Percentiles rank a stretch among this genome's conserved stretches.
phyloP scores from a whole-genome alignment of 371 early-diverging fungal species.

The Mucor piriformis region DNA sequence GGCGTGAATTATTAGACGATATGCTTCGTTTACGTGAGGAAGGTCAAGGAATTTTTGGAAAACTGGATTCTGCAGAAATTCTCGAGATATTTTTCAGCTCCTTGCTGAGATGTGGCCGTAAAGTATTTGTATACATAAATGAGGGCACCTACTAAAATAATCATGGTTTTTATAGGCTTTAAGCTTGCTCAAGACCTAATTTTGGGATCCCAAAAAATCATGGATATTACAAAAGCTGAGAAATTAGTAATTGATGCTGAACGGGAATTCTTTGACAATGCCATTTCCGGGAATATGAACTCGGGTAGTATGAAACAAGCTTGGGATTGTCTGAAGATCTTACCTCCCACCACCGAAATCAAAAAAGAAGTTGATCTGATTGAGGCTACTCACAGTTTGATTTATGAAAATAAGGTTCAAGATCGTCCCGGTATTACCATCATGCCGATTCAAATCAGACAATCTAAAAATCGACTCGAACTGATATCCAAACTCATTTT shows the following conservation, averaged over 20 bases:
- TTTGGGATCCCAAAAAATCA: conserved; percentile 51
- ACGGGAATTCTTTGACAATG: conserved; percentile 79
- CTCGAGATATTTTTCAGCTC: conserved; percentile 69
- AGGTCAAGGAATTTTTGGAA: conserved; percentile 60
- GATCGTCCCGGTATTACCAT: conserved; percentile 57
- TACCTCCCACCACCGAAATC: conserved; percentile 66
- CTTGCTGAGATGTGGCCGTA: conserved; percentile 73
- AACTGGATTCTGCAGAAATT: conserved; percentile 60
- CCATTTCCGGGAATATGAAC: conserved; percentile 69
- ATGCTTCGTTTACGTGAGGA: conserved; percentile 62
- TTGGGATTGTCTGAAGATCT: conserved; percentile 70
- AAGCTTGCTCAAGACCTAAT: conserved; percentile 67
- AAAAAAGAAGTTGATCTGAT: conserved; percentile 70
- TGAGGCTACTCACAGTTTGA: conserved; percentile 72
- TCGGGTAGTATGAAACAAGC: conserved; percentile 75
- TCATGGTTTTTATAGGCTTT: conserved; percentile 48
- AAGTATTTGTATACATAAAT: conserved; percentile 19
- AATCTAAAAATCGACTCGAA: conserved; percentile 63
- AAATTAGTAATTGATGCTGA: conserved; percentile 72
- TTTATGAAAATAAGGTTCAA: conserved; percentile 57
- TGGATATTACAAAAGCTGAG: conserved; percentile 61
- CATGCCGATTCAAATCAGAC: conserved; percentile 80
- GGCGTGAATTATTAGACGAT: conserved; percentile 70
- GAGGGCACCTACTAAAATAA: too few species aligned
- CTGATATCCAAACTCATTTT: conserved; percentile 63